These are phyloP conservation scores for Elongisporangium senticosum DNA, from an alignment of 352 stramenopile genomes.

Conservation along the genomic window DNA sequence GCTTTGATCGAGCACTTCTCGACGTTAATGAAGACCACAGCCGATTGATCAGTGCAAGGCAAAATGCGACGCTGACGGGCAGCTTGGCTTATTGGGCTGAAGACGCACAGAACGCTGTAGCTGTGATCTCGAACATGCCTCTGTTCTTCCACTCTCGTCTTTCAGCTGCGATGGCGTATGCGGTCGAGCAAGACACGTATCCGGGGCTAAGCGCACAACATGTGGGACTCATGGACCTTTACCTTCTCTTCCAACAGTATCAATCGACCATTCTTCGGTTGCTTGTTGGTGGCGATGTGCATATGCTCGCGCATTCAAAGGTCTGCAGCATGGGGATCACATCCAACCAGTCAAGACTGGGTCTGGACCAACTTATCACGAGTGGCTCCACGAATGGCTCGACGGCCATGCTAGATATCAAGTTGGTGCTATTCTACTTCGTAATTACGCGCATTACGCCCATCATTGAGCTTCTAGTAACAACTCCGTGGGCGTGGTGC, in stretches of 20 bases:
- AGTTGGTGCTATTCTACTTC: slow-evolving; percentile 54
- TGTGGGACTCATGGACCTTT: slow-evolving; percentile 29
- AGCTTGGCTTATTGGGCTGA: slow-evolving; percentile 14
- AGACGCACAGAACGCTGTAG: slow-evolving; percentile 13
- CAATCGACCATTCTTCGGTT: slow-evolving; percentile 19
- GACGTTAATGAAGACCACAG: not conserved
- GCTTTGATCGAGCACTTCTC: slow-evolving; percentile 60
- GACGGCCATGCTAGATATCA: slow-evolving; percentile 44
- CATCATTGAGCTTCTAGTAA: slow-evolving; percentile 13
- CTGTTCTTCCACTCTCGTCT: slow-evolving; percentile 66
- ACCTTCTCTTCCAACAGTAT: slow-evolving; percentile 24
- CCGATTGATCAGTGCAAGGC: slow-evolving; percentile 26
- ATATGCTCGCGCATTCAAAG: slow-evolving; percentile 43
- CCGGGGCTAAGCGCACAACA: slow-evolving; percentile 35
- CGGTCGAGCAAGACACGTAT: slow-evolving; percentile 61
- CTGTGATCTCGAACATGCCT: slow-evolving; percentile 50
- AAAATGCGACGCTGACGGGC: slow-evolving; percentile 13
- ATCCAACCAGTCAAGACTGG: slow-evolving; percentile 6
- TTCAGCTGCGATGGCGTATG: slow-evolving; percentile 38
- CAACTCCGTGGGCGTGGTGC: slow-evolving; percentile 7
- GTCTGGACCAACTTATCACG: slow-evolving; percentile 60
- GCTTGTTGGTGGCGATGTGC: slow-evolving; percentile 58
- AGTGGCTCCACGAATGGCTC: slow-evolving; percentile 58
- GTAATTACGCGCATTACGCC: slow-evolving; percentile 35
- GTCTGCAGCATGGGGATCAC: slow-evolving; percentile 22